Percentiles rank a stretch among this genome's conserved stretches.
phyloP scores from a whole-genome alignment of 306 rosid genomes.

The Ziziphus jujuba region DNA sequence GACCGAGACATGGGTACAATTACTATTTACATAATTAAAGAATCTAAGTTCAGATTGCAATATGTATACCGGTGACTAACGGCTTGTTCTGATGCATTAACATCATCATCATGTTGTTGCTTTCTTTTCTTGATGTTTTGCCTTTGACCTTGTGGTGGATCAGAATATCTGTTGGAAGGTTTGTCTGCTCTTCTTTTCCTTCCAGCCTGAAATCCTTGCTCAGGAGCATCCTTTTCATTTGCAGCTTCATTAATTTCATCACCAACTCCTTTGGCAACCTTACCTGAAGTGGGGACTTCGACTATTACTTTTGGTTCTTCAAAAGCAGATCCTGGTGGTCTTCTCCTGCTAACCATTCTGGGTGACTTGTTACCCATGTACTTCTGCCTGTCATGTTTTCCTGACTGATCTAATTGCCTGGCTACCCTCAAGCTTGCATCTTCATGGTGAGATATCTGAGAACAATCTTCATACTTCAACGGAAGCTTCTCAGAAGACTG shows the following conservation, averaged over 20 bases:
- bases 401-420: conserved; percentile 19
- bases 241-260: conserved; percentile 40
- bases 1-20: not conserved
- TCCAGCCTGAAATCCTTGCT: conserved; percentile 38
- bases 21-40: conserved; percentile 3
- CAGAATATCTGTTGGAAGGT: conserved; percentile 28
- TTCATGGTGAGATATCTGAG: conserved; percentile 23
- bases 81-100: conserved; percentile 31
- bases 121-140: conserved; percentile 58
- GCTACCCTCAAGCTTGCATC: conserved; percentile 26
- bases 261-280: conserved; percentile 26
- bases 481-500: conserved; percentile 52
- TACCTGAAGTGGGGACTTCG: conserved; percentile 64
- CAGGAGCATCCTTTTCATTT: conserved; percentile 39
- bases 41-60: not conserved
- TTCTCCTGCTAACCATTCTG: conserved; percentile 36
- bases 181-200: conserved; percentile 64
- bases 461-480: conserved; percentile 29
- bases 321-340: conserved; percentile 36
- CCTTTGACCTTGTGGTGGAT: conserved; percentile 34
- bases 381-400: conserved; percentile 23
- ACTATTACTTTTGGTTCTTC: conserved; percentile 86
- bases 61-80: conserved; percentile 44
- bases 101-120: conserved; percentile 39
- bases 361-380: conserved; percentile 32